A percentile compares a stretch with the other conserved stretches of the same genome.
These are phyloP conservation scores for Sporothrix brasiliensis DNA, from an alignment of 2,329 filamentous ascomycete genomes.

Conservation along the genomic window DNA sequence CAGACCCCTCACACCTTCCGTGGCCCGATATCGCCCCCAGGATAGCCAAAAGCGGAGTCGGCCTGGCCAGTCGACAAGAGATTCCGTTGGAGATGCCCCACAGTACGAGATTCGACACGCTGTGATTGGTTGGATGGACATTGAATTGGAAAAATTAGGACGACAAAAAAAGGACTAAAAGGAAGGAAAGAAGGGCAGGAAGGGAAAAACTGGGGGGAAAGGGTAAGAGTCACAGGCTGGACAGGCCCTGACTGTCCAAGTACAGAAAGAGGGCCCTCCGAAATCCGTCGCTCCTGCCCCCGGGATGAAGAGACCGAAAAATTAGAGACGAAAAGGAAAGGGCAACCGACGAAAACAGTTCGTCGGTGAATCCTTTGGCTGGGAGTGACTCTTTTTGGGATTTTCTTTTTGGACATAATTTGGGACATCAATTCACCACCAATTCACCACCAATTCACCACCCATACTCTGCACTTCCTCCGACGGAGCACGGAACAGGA, in stretches of 20 bases:
- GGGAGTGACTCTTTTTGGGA: not conserved
- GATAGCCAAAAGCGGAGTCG: slow-evolving; percentile 21
- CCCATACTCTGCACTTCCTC: not conserved
- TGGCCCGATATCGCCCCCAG: slow-evolving; percentile 26
- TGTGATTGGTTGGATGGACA: not conserved
- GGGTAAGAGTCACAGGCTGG: not conserved
- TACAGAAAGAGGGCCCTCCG: slow-evolving; percentile 3
- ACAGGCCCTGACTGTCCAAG: not conserved
- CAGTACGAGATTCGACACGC: not conserved
- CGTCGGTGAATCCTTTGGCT: not conserved
- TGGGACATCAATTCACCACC: too few relatives aligned
- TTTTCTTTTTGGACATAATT: not conserved
- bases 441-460: too few relatives aligned
- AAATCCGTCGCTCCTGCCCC: slow-evolving; percentile 10
- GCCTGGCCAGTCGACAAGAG: slow-evolving; percentile 13
- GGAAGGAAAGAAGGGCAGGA: not conserved
- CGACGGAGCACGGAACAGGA: slow-evolving; percentile 17
- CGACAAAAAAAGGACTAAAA: not conserved
- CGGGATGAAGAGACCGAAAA: slow-evolving; percentile 12
- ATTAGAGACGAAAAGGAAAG: not conserved
- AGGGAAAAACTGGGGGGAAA: not conserved
- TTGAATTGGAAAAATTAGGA: not conserved
- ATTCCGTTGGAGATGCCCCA: not conserved
- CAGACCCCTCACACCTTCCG: not conserved
- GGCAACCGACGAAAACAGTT: not conserved